Evolutionary conservation across 148 eudicot genomes (phyloP).

Genomic region (Beta vulgaris): DNA sequence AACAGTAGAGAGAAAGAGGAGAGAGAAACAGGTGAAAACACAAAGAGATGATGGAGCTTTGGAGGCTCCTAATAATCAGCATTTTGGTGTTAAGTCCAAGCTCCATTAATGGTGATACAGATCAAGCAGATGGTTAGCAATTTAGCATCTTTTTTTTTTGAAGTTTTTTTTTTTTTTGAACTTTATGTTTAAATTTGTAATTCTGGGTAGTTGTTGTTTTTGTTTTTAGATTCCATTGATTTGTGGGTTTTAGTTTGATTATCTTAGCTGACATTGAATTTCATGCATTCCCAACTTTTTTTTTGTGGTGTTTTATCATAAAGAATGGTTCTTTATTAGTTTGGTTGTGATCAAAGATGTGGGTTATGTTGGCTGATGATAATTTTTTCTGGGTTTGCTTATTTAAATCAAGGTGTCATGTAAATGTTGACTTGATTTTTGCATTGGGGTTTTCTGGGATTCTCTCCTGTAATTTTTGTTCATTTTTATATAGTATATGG

Average conservation of each 20-base stretch:
- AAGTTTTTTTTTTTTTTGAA: background rate
- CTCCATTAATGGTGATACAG: constrained; percentile 55
- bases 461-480: background rate
- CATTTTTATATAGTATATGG: background rate
- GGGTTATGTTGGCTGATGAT: background rate
- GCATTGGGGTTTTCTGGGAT: background rate
- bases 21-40: constrained; percentile 19
- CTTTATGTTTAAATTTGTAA: background rate
- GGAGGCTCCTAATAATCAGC: constrained; percentile 40
- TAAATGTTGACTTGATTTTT: constrained; percentile 4
- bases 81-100: constrained; percentile 38
- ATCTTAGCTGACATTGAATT: constrained; percentile 14
- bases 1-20: background rate
- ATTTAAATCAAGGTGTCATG: background rate
- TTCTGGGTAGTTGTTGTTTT: constrained; percentile 22
- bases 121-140: constrained; percentile 63
- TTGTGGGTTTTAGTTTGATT: constrained; percentile 10
- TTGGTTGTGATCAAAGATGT: constrained; percentile 9
- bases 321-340: constrained; percentile 7
- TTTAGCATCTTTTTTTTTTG: background rate
- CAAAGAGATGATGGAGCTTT: constrained; percentile 32
- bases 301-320: constrained; percentile 10
- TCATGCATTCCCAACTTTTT: background rate
- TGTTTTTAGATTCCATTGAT: background rate
- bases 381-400: no score